Evolutionary conservation across 768 basidiomycete species (phyloP), one percentile per base, ranked within the genome.

Genomic region (Cystofilobasidium capitatum): DNA sequence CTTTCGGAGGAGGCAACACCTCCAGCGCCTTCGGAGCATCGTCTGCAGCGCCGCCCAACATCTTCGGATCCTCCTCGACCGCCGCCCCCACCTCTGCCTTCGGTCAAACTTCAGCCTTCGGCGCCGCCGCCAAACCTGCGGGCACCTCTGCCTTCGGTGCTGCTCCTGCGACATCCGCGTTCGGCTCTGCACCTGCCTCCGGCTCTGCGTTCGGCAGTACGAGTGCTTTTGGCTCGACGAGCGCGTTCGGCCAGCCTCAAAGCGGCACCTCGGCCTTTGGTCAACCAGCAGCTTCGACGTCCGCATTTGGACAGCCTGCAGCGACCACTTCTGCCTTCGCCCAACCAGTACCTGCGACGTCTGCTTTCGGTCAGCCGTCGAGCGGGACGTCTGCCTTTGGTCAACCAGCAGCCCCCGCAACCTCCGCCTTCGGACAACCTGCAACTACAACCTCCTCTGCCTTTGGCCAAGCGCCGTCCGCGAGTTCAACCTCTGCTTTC

Each of bases 351-450:
- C 26, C 64, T 58, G 39, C 40, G 17, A 40, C 58, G 10, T 47
- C 44, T 42, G 61, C 61, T 1, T 62, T 62, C 20, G 61, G 45
- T 47, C 61, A 62, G 49, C 13, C 61, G 14, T 0, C 44, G 31
- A 40, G 26, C 65, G 17, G 47, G 22, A 16, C 60, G 5, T 62
- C 66, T n/a, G 66, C 66, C 3, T 69, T 69, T 55, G 66, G 66
- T 33, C 62, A 62, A 49, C 33, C 45, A 22, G 33, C 59, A 10
- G 22, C 51, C 24, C 10, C 51, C 55, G 20, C 47, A 6, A 31
- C 33, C 45, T 65, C 64, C 40, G 58, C 64, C 8, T 58, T 59
- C 29, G 55, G 55, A 29, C 12, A 26, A 20, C 24, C 54, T 3
- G 22, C 54, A 22, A 64, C 39, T 6, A n/a, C 55, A 16, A 22